Percentiles rank a stretch among this genome's conserved stretches.
phyloP scores from a whole-genome alignment of 2,329 filamentous ascomycete species.

The Colletotrichum spinosum region DNA sequence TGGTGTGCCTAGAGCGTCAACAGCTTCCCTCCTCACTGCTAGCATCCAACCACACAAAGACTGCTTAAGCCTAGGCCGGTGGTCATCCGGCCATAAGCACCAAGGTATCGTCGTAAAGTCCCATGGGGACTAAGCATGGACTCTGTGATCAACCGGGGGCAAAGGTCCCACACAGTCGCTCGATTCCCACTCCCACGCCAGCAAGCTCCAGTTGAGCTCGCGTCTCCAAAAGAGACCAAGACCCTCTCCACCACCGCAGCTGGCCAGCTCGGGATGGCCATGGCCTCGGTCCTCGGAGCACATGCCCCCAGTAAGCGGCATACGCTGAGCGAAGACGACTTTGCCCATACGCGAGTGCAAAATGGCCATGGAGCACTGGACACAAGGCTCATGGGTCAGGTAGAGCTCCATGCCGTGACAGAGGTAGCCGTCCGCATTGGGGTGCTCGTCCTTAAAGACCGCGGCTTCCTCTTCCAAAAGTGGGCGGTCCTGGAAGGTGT shows the following conservation, averaged over 20 bases:
- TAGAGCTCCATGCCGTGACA: constrained; percentile 95
- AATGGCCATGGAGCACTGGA: constrained; percentile 97
- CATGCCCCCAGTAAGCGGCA: constrained; percentile 85
- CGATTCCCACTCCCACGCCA: constrained; percentile 81
- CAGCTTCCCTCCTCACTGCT: constrained; percentile 12
- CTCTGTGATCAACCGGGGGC: constrained; percentile 56
- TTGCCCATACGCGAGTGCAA: constrained; percentile 92
- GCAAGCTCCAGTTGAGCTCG: constrained; percentile 87
- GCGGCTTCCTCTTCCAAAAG: constrained; percentile 74
- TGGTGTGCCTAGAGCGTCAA: constrained; percentile 17
- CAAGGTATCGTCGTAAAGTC: constrained; percentile 39
- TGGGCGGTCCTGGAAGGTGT: constrained; percentile 76
- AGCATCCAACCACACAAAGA: constrained; percentile 29
- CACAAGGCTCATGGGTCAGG: constrained; percentile 93
- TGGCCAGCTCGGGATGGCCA: constrained; percentile 51
- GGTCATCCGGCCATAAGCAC: constrained; percentile 30
- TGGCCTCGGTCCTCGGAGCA: constrained; percentile 77
- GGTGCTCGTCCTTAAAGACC: constrained; percentile 74
- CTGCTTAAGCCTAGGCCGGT: constrained; percentile 35
- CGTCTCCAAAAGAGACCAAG: constrained; percentile 77
- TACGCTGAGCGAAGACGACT: constrained; percentile 83
- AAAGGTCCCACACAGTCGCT: constrained; percentile 51
- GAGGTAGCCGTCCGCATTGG: constrained; percentile 84
- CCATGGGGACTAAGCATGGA: constrained; percentile 55
- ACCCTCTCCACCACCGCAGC: constrained; percentile 65